Percentiles rank a stretch among this genome's conserved stretches.
Conservation (phyloP, 805 yeast genomes). For the Nakazawaea wickerhamii region DNA sequence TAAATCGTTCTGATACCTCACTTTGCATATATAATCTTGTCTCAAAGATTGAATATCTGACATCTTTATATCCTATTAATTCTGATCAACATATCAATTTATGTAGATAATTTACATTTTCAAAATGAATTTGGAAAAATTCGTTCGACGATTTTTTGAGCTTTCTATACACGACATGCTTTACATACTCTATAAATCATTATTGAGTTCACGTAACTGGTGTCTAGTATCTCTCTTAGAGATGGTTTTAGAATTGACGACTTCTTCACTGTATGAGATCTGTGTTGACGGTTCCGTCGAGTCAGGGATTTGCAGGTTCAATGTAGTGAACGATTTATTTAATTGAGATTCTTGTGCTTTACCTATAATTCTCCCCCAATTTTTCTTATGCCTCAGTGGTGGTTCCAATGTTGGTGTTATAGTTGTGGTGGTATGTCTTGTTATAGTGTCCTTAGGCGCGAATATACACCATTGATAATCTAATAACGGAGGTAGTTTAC, state of each 20-base stretch:
- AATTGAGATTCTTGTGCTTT: constrained; percentile 33
- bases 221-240: constrained; percentile 5
- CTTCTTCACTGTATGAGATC: constrained; percentile 11
- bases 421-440: not conserved
- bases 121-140: too few species aligned
- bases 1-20: constrained; percentile 76
- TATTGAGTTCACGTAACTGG: constrained; percentile 4
- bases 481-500: constrained; percentile 34
- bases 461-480: constrained; percentile 52
- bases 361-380: constrained; percentile 45
- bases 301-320: not conserved
- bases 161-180: constrained; percentile 5
- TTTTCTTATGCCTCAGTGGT: constrained; percentile 27
- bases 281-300: constrained; percentile 9
- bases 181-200: not conserved
- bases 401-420: constrained; percentile 9
- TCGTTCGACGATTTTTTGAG: not conserved
- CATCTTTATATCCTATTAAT: not conserved
- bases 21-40: constrained; percentile 76
- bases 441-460: constrained; percentile 33
- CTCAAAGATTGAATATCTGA: constrained; percentile 25
- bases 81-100: not conserved
- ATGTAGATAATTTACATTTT: not conserved
- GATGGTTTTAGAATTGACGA: not conserved
- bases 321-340: too few species aligned